A percentile compares a stretch with the other conserved stretches of the same genome.
These are phyloP conservation scores for Luvunga scandens DNA, from an alignment of 345 rosid genomes.

Conservation along the genomic window DNA sequence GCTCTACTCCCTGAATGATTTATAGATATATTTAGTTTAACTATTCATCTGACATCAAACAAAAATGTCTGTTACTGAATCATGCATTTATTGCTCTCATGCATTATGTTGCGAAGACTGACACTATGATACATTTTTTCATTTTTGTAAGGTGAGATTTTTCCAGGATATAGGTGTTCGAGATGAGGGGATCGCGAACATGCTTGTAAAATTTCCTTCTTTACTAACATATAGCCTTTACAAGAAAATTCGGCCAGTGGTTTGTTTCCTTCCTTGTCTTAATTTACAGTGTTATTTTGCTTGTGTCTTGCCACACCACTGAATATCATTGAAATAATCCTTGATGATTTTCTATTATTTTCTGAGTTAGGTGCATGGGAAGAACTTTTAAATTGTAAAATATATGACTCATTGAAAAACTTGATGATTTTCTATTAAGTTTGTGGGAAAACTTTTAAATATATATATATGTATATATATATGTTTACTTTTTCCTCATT, in stretches of 20 bases:
- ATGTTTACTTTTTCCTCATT: neutral
- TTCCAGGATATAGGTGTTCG: slow-evolving; percentile 78
- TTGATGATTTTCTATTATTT: neutral
- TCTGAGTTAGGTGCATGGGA: neutral
- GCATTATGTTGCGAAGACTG: slow-evolving; percentile 13
- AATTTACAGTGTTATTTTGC: neutral
- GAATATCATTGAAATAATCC: neutral
- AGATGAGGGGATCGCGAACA: slow-evolving; percentile 79
- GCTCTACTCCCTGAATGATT: neutral
- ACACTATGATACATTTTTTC: slow-evolving; percentile 19
- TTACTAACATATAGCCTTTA: slow-evolving; percentile 69
- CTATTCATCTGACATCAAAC: neutral
- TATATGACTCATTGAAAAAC: neutral
- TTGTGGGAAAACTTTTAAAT: neutral
- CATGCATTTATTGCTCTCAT: neutral
- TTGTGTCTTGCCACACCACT: neutral
- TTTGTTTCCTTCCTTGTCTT: slow-evolving; percentile 21
- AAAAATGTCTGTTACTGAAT: neutral
- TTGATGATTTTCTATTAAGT: neutral
- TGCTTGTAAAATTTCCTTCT: slow-evolving; percentile 89
- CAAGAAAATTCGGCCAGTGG: slow-evolving; percentile 94
- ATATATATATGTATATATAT: neutral
- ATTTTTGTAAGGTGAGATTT: slow-evolving; percentile 58
- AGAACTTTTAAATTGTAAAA: neutral
- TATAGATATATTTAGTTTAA: neutral